phyloP scores from a whole-genome alignment of 75 land plant species.

The Chamaecyparis obtusa region DNA sequence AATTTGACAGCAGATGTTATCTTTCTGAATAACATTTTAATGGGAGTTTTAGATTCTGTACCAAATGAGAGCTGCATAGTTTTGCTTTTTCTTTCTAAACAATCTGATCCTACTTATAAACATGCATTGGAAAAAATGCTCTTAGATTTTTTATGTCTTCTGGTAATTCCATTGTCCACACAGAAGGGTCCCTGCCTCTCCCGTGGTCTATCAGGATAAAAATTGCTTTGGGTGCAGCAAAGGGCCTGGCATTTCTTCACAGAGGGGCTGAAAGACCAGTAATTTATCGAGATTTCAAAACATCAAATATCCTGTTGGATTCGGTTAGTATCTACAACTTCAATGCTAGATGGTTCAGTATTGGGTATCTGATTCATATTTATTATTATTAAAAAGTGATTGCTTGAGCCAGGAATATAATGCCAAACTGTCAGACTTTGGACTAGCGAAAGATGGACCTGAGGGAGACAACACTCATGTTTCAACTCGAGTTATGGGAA shows the following conservation, averaged over 20 bases:
- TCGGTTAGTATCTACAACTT: constrained; percentile 28
- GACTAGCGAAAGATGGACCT: constrained; percentile 83
- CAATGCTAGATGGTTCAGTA: not conserved
- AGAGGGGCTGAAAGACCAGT: constrained; percentile 45
- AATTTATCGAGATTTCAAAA: constrained; percentile 75
- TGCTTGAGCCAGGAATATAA: constrained; percentile 48
- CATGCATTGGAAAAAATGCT: not conserved
- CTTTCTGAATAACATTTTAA: not conserved
- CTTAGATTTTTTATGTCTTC: constrained; percentile 1
- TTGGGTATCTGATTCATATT: not conserved
- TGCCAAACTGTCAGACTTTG: constrained; percentile 86
- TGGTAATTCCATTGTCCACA: constrained; percentile 4
- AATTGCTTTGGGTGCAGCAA: constrained; percentile 70
- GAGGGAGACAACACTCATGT: constrained; percentile 81
- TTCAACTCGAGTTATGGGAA: constrained; percentile 85
- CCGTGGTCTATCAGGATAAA: constrained; percentile 72
- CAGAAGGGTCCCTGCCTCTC: constrained; percentile 65
- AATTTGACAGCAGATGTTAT: not conserved
- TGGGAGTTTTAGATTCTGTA: not conserved
- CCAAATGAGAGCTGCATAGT: not conserved
- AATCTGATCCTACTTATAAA: not conserved
- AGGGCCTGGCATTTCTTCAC: constrained; percentile 77
- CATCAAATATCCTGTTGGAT: constrained; percentile 75
- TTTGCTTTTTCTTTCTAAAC: not conserved
- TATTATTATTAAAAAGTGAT: not conserved